Base-by-base conservation (phyloP, 768 basidiomycete species). In the Pisolithus sp. region DNA sequence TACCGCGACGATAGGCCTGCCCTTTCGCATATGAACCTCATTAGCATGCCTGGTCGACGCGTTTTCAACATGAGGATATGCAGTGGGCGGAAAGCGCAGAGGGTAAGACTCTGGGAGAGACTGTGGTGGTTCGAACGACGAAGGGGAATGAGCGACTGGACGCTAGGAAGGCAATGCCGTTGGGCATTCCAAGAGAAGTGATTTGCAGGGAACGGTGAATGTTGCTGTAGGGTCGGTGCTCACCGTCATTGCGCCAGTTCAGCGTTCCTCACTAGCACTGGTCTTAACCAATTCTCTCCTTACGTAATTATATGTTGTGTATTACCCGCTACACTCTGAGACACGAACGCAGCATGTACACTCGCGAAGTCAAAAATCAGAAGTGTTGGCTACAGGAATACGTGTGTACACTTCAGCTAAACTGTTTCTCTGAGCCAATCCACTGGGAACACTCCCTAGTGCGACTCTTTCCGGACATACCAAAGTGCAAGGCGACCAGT, bases 1-100 rank as follows among this genome's bases (percentile, higher is more conserved):
- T 94, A 95, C 72, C 81, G 95, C 46, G 83, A 91, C 59, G 90
- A 96, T 66, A 75, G 80, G 26, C 90, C 93, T 5, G 91, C 96
- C 20, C 74, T 99, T 54, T 74, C 71, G 48, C 62, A 76, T 57
- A 93, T 97, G 85, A 71, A 80, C 46, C 79, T 95, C 66, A 76
- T 98, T 58, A 89, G 86, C 69, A 85, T 78, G 67, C 93, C 94
- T 2, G 88, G 85, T 68, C 82, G 86, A 62, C 76, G 86, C 48
- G 77, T 96, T 31, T 80, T 83, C 60, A 86, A 81, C 43, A 71
- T 82, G 39, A 68, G 84, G 20, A 75, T 98, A 37, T 89, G 93
- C 61, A 82, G 85, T 1, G 96, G 96, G 6, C 71, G 89, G 50
- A 74, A 91, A 52, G 89, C 86, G 7, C 82, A 89, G 64, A 83